Conservation (phyloP, 495 filamentous ascomycete species). For the Hypoxylon lienhwacheense region DNA sequence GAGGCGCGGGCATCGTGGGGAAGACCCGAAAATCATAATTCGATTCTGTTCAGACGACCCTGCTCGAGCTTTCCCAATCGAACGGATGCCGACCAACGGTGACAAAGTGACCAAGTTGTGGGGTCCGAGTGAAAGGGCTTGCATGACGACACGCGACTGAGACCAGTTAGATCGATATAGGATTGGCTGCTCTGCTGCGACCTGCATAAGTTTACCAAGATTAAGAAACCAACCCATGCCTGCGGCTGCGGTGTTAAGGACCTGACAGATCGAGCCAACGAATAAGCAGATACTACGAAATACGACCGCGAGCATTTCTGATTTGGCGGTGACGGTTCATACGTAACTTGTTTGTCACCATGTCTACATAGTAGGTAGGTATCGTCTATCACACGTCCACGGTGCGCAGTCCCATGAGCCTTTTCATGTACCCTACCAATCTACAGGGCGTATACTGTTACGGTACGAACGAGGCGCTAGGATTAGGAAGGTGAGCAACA, state of each 20-base stretch:
- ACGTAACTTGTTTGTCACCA: constrained; percentile 20
- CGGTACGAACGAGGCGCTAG: constrained; percentile 19
- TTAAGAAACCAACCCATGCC: constrained; percentile 17
- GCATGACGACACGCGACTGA: constrained; percentile 5
- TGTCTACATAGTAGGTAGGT: constrained; percentile 13
- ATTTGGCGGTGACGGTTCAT: constrained; percentile 33
- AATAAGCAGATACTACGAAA: constrained; percentile 20
- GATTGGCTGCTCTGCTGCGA: constrained; percentile 20
- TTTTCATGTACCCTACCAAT: constrained; percentile 11
- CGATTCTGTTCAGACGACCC: constrained; percentile 9
- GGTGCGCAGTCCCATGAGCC: too few species aligned
- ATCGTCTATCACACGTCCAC: constrained; percentile 7
- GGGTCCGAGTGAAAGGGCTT: constrained; percentile 8
- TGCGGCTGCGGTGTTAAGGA: constrained; percentile 14
- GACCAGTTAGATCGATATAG: constrained; percentile 7
- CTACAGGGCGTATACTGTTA: too few species aligned
- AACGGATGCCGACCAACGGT: constrained; percentile 2
- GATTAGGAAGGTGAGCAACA: constrained; percentile 37
- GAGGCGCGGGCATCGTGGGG: neutral
- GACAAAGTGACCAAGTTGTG: constrained; percentile 19
- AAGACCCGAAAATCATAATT: constrained; percentile 16
- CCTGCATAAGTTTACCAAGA: neutral
- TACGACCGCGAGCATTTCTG: too few species aligned
- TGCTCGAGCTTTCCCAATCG: constrained; percentile 7
- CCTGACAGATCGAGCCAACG: constrained; percentile 18